Evolutionary conservation across 306 rosid species (phyloP), one percentile per base, ranked within the genome.

Genomic region (Malus domestica): DNA sequence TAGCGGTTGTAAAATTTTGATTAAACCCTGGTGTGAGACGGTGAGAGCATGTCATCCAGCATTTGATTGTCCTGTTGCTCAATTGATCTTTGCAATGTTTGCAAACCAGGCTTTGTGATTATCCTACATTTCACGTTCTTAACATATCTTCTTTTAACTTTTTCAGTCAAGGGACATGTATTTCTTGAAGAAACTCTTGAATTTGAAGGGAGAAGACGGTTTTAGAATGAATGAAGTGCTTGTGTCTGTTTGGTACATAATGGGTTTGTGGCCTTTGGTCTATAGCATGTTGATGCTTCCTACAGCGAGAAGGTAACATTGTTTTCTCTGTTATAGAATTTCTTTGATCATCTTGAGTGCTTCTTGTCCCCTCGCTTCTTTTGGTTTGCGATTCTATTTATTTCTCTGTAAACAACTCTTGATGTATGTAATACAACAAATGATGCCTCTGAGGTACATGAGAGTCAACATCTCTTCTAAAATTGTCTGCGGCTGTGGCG

Each of bases 201-300:
- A 85, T 78, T 83, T 92, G 85, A 87, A 77, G 75, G 96, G 89
- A 70, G 95, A 88, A 67, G 98, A 95, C 67, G 98, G 98, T 57
- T 95, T 92, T 73, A 83, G 58, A 86, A 90, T 92, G 98, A 95
- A 95, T 73, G 80, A 85, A 54, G 97, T 92, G 71, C 85, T 95
- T 61, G 95, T 92, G 27, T 86, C 96, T 42, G 79, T 89, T 69
- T 95, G 98, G 98, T 90, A 90, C 82, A 72, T 92, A 27, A 90
- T 95, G 97, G 97, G 97, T 42, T 83, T 94, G 82, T 94, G 98
- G 98, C 98, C 97, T 4, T 80, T 94, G 86, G 85, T 82, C 1
- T 94, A 94, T 84, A 74, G 86, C 86, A 89, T 89, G 97, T 83
- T 92, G 75, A 77, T 92, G 87, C 83, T 95, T 77, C 97, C 98